Evolutionary conservation across 2,329 filamentous ascomycete genomes (phyloP).

Genomic region (Geosmithia putterillii): DNA sequence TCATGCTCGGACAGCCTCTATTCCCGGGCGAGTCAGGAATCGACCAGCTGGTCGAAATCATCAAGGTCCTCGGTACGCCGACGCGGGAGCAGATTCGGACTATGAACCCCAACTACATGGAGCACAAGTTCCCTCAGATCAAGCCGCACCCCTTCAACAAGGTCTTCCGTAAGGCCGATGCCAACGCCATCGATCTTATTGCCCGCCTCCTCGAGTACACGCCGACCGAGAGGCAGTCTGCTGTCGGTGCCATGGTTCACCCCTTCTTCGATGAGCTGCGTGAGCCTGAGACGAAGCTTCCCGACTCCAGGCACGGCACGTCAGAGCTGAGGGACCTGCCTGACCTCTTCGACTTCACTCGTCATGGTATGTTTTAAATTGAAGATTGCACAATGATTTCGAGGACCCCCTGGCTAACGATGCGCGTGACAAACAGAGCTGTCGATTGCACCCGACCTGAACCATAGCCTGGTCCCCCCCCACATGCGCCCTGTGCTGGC

Average conservation of each 20-base stretch:
- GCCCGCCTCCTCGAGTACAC: constrained; percentile 92
- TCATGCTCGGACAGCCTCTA: constrained; percentile 95
- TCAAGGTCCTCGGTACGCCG: constrained; percentile 94
- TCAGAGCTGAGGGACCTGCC: constrained; percentile 73
- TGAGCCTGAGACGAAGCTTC: constrained; percentile 80
- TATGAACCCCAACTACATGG: constrained; percentile 99
- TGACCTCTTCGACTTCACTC: constrained; percentile 82
- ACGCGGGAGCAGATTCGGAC: constrained; percentile 97
- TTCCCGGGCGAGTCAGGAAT: constrained; percentile 98
- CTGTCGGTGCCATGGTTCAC: constrained; percentile 94
- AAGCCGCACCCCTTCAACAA: constrained; percentile 99
- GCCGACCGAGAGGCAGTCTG: constrained; percentile 84
- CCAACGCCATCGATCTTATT: constrained; percentile 88
- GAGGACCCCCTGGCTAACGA: neutral
- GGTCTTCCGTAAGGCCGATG: constrained; percentile 94
- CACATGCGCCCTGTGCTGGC: constrained; percentile 67
- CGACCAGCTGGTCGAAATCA: constrained; percentile 97
- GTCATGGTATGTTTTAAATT: constrained; percentile 57
- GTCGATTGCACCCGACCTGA: constrained; percentile 84
- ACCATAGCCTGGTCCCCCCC: constrained; percentile 73
- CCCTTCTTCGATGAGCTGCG: constrained; percentile 97
- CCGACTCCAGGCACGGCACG: constrained; percentile 84
- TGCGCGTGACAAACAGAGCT: constrained; percentile 50
- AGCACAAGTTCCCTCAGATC: constrained; percentile 99
- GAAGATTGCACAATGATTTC: neutral